phyloP scores from a whole-genome alignment of 2,329 filamentous ascomycete genomes.

The Atkinsonella hypoxylon region DNA sequence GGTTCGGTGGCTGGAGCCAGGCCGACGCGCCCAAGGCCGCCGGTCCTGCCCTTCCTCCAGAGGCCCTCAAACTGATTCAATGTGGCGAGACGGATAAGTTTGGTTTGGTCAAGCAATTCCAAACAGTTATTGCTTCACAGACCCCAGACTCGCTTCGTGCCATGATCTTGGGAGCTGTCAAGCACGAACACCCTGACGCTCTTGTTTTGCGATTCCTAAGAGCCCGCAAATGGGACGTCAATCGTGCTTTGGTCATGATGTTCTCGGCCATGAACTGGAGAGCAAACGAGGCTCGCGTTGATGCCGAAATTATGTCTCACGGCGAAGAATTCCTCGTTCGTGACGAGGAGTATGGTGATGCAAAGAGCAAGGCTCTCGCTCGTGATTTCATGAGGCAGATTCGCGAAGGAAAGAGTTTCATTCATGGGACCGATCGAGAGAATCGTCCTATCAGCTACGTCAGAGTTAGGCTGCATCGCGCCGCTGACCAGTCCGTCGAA shows the following conservation, averaged over 20 bases:
- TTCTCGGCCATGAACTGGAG: slow-evolving; percentile 27
- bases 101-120: slow-evolving; percentile 7
- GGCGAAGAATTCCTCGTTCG: slow-evolving; percentile 21
- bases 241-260: slow-evolving; percentile 26
- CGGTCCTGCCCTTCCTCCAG: not conserved
- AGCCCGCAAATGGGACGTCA: slow-evolving; percentile 28
- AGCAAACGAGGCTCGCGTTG: slow-evolving; percentile 17
- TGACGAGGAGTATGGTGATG: slow-evolving; percentile 16
- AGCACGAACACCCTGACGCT: slow-evolving; percentile 25
- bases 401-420: slow-evolving; percentile 25
- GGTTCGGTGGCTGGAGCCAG: slow-evolving; percentile 4
- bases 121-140: slow-evolving; percentile 4
- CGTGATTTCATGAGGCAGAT: slow-evolving; percentile 23
- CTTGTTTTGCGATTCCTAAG: slow-evolving; percentile 27
- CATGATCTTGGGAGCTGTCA: slow-evolving; percentile 10
- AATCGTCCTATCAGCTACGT: slow-evolving; percentile 25
- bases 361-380: slow-evolving; percentile 5
- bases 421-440: slow-evolving; percentile 24
- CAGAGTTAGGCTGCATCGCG: slow-evolving; percentile 21
- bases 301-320: slow-evolving; percentile 18
- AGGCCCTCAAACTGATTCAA: slow-evolving; percentile 5
- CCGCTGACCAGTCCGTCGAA: slow-evolving; percentile 19
- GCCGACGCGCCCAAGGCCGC: not conserved
- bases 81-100: slow-evolving; percentile 5
- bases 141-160: slow-evolving; percentile 3